A percentile compares a stretch with the other conserved stretches of the same genome.
Conservation (phyloP, 345 rosid species). For the Euphorbia pulcherrima region DNA sequence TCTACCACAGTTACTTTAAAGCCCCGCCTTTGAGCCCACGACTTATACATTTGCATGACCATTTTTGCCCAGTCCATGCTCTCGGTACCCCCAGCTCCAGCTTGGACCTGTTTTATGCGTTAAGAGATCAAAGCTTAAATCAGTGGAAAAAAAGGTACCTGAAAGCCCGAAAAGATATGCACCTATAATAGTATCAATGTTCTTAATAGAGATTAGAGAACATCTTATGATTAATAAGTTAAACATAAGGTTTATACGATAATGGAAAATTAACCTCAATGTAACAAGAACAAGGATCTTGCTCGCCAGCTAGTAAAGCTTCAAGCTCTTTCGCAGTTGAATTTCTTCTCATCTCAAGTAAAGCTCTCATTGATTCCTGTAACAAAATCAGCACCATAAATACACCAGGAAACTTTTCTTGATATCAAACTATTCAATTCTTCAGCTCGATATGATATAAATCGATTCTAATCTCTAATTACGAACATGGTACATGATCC, state of each 20-base stretch:
- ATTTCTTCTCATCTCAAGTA: slow-evolving; percentile 70
- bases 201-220: neutral
- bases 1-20: slow-evolving; percentile 63
- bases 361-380: slow-evolving; percentile 70
- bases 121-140: slow-evolving; percentile 12
- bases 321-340: slow-evolving; percentile 83
- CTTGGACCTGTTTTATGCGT: slow-evolving; percentile 64
- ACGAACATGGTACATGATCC: neutral
- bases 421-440: neutral
- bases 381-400: neutral
- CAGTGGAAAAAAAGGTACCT: neutral
- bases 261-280: slow-evolving; percentile 54
- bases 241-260: slow-evolving; percentile 6
- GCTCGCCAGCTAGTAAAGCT: slow-evolving; percentile 80
- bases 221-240: slow-evolving; percentile 11
- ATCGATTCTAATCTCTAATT: neutral
- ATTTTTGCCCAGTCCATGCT: slow-evolving; percentile 97
- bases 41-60: slow-evolving; percentile 90
- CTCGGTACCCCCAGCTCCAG: slow-evolving; percentile 98
- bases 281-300: slow-evolving; percentile 73
- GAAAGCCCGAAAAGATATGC: neutral
- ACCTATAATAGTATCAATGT: neutral
- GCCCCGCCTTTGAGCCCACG: slow-evolving; percentile 73
- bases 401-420: neutral
- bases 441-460: neutral